Conservation (phyloP, 768 basidiomycete species). For the Piloderma croceum region DNA sequence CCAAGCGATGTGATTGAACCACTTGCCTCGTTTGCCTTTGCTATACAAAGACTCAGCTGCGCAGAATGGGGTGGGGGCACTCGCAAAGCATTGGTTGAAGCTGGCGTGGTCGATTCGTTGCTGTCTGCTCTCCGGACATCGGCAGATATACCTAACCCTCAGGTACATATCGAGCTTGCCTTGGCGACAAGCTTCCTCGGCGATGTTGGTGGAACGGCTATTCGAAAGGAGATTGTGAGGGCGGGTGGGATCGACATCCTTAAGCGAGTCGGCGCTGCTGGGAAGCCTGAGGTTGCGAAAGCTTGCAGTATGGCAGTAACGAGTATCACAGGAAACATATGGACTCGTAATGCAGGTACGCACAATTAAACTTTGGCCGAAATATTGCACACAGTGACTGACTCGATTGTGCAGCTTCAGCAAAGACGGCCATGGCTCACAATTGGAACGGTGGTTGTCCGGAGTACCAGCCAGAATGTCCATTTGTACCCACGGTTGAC, state of each 20-base stretch:
- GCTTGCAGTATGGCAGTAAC: conserved; percentile 21
- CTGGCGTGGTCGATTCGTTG: conserved; percentile 23
- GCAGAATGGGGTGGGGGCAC: conserved; percentile 24
- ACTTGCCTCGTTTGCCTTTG: conserved; percentile 21
- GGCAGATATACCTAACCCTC: conserved; percentile 16
- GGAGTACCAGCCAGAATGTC: conserved; percentile 7
- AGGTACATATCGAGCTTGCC: conserved; percentile 22
- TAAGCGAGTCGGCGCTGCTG: conserved; percentile 12
- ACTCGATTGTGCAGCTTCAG: too few species aligned
- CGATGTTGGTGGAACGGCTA: conserved; percentile 22
- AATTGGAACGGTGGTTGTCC: conserved; percentile 12
- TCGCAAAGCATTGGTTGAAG: conserved; percentile 21
- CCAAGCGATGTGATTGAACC: conserved; percentile 21
- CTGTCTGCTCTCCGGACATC: conserved; percentile 22
- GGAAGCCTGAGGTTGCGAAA: conserved; percentile 18
- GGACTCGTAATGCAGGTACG: conserved; percentile 21
- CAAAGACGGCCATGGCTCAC: conserved; percentile 14
- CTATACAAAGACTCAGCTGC: conserved; percentile 22
- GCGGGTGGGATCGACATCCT: conserved; percentile 24
- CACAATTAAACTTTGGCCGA: too few species aligned
- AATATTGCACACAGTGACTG: too few species aligned
- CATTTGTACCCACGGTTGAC: too few species aligned
- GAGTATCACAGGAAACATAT: conserved; percentile 22
- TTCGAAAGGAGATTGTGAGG: conserved; percentile 24
- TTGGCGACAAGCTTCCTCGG: conserved; percentile 20